Base-by-base conservation (phyloP, 1,284 basidiomycete species). In the Cutaneotrichosporon mucoides region DNA sequence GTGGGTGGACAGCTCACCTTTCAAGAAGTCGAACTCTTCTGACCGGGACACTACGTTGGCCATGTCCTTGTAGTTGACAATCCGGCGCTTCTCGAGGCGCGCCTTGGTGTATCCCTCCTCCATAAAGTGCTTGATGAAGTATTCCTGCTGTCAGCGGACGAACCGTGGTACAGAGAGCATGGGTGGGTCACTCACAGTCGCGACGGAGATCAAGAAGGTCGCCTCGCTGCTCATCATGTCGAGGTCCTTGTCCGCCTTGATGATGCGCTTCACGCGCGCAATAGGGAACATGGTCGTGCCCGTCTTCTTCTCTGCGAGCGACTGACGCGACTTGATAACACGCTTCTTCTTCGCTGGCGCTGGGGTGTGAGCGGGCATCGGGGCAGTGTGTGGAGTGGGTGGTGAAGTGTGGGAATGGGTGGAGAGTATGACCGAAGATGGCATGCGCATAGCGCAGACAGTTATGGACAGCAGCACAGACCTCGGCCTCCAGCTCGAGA, bases 181-280 rank as follows among this genome's bases (percentile, higher is more conserved):
- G 24, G 24, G 24, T 24, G 24, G 24, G 24, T 24, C 24, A 47
- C 53, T 55, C 53, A 55, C 53, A 10, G 79, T 75, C 12, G 79
- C 77, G 34, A 79, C 73, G 13, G 76, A 67, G 34, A 80, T 71
- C 62, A 80, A 69, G 55, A 80, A 81, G 5, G 74, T 66, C 44
- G 80, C 79, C 61, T 81, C 80, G 38, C 68, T 73, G 24, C 67
- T 73, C 69, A 78, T 77, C 65, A 76, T 73, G 46, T 76, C 73
- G 59, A 80, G 61, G 16, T 81, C 80, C 61, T 77, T 76, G 66
- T 81, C 80, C 8, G 78, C 76, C 61, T 79, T 80, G 65, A 80
- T 71, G 61, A 81, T 79, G 63, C 70, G 68, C 64, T 79, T 76
- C 10, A 81, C 69, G 37, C 79, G 68, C n/a, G 73, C 66, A 6